Evolutionary conservation across 2,329 filamentous ascomycete species (phyloP).

Genomic region (Cryphonectria japonica): DNA sequence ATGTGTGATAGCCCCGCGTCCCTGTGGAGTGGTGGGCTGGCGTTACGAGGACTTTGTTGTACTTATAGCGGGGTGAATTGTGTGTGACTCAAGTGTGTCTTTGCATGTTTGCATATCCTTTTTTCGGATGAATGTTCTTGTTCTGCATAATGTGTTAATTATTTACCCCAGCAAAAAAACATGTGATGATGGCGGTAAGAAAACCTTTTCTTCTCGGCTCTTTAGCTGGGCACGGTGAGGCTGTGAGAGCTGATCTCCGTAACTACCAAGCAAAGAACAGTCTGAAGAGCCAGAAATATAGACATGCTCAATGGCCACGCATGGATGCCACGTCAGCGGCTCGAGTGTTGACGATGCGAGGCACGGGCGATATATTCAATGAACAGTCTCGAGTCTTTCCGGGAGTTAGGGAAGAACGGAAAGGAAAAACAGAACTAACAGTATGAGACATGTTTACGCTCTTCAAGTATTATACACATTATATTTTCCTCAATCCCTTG

Average conservation of each 20-base stretch:
- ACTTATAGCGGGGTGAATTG: neutral
- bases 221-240: neutral
- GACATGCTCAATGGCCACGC: neutral
- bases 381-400: neutral
- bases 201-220: neutral
- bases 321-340: neutral
- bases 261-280: neutral
- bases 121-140: neutral
- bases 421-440: neutral
- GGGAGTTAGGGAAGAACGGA: neutral
- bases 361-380: neutral
- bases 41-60: neutral
- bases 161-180: too few relatives aligned
- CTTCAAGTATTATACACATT: neutral
- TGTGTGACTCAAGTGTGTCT: neutral
- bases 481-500: neutral
- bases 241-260: neutral
- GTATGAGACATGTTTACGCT: neutral
- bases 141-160: neutral
- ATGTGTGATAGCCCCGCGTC: neutral
- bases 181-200: neutral
- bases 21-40: neutral
- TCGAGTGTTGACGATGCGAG: neutral
- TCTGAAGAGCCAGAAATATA: neutral
- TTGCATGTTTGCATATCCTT: neutral